Evolutionary conservation across 2,329 filamentous ascomycete genomes (phyloP).

Genomic region (Colletotrichum caudatum): DNA sequence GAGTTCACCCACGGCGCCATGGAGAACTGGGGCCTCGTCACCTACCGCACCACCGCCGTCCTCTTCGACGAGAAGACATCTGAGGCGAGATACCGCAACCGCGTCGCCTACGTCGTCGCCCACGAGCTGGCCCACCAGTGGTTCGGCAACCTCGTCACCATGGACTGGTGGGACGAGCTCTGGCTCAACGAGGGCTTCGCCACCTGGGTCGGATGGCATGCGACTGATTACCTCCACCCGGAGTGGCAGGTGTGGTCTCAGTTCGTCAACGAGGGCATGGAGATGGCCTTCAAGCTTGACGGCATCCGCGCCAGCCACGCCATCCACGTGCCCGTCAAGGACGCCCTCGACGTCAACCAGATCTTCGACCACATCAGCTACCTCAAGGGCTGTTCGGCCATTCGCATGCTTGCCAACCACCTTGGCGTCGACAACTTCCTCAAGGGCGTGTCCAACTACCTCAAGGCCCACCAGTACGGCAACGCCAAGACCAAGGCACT

Average conservation of each 20-base stretch:
- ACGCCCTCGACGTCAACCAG: slow-evolving; percentile 92
- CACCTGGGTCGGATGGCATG: slow-evolving; percentile 97
- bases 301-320: slow-evolving; percentile 92
- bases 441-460: slow-evolving; percentile 88
- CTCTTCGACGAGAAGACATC: slow-evolving; percentile 96
- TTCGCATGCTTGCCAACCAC: slow-evolving; percentile 94
- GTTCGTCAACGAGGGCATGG: slow-evolving; percentile 95
- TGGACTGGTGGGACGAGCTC: slow-evolving; percentile 96
- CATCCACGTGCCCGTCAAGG: slow-evolving; percentile 93
- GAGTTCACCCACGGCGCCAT: slow-evolving; percentile 91
- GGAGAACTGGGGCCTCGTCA: slow-evolving; percentile 98
- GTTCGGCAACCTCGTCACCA: slow-evolving; percentile 95
- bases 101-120: slow-evolving; percentile 97
- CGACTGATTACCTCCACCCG: slow-evolving; percentile 90
- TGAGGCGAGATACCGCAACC: slow-evolving; percentile 90
- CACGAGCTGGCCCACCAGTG: slow-evolving; percentile 97
- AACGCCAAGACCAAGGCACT: slow-evolving; percentile 93
- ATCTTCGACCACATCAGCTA: slow-evolving; percentile 99
- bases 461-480: slow-evolving; percentile 88
- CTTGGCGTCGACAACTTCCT: slow-evolving; percentile 90
- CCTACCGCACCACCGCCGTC: slow-evolving; percentile 93
- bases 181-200: slow-evolving; percentile 98
- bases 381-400: slow-evolving; percentile 94
- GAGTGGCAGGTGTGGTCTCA: slow-evolving; percentile 99
- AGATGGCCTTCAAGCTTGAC: slow-evolving; percentile 91